Evolutionary conservation across 116 monocot species (phyloP).

Genomic region (Cymodocea nodosa): DNA sequence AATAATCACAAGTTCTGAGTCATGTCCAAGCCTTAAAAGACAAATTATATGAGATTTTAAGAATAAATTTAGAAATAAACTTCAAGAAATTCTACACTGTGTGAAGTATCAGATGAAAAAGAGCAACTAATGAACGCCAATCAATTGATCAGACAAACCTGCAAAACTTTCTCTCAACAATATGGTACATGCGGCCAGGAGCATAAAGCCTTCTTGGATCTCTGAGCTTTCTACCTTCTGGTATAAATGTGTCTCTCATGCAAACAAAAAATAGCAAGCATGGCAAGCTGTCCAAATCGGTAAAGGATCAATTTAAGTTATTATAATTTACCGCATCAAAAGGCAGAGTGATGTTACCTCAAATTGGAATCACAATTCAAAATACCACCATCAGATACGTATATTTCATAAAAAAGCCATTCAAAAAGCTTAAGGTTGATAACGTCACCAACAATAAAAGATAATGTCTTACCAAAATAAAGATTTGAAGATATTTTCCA

Average conservation of each 20-base stretch:
- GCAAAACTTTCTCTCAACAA: conserved; percentile 92
- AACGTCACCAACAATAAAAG: neutral
- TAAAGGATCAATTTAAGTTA: neutral
- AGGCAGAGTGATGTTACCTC: neutral
- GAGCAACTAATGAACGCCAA: too few species aligned
- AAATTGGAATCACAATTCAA: too few species aligned
- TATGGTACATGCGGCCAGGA: conserved; percentile 92
- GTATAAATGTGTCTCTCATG: conserved; percentile 86
- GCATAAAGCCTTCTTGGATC: conserved; percentile 94
- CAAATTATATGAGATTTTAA: neutral
- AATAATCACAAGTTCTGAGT: neutral
- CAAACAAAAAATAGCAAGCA: conserved; percentile 60
- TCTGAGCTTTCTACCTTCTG: conserved; percentile 64
- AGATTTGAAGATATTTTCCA: conserved; percentile 85
- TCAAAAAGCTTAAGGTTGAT: conserved; percentile 3
- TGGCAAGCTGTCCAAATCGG: conserved; percentile 56
- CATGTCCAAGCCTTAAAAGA: neutral
- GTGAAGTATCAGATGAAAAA: too few species aligned
- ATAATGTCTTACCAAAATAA: conserved; percentile 60
- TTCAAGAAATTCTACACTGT: too few species aligned
- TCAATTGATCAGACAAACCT: conserved; percentile 23
- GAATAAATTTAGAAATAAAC: neutral
- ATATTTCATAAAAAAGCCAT: neutral
- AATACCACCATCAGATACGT: too few species aligned
- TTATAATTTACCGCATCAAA: too few species aligned